These are phyloP conservation scores for Zymoseptoria ardabiliae DNA, from an alignment of 2,329 filamentous ascomycete species.

Conservation along the genomic window DNA sequence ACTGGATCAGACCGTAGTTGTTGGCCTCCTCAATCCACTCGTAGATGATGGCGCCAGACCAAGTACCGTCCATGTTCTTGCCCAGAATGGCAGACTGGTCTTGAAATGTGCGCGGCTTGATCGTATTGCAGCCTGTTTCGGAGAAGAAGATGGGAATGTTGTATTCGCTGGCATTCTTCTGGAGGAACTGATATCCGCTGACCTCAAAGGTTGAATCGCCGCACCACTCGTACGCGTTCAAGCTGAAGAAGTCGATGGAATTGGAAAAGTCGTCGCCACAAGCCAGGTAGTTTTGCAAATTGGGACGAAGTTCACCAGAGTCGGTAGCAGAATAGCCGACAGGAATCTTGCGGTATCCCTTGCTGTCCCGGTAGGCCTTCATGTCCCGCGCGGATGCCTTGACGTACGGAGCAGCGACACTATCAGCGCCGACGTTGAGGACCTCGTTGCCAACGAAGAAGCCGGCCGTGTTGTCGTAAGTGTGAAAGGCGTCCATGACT, in stretches of 20 bases:
- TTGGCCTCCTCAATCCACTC: constrained; percentile 86
- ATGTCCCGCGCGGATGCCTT: constrained; percentile 75
- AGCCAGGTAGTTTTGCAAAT: constrained; percentile 66
- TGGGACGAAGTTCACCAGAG: constrained; percentile 61
- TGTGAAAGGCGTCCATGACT: constrained; percentile 70
- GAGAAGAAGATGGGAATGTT: constrained; percentile 85
- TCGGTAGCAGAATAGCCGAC: constrained; percentile 84
- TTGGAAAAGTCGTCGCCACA: constrained; percentile 65
- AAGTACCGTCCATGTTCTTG: constrained; percentile 60
- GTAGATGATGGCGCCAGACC: constrained; percentile 75
- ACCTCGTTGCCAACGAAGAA: constrained; percentile 89
- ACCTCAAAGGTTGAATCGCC: constrained; percentile 22
- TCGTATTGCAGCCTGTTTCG: constrained; percentile 74
- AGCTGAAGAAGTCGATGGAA: constrained; percentile 71
- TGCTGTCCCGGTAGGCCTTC: constrained; percentile 69
- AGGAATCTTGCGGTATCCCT: constrained; percentile 73
- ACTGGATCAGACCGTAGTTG: constrained; percentile 71
- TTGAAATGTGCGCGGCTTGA: constrained; percentile 54
- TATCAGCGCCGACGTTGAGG: constrained; percentile 51
- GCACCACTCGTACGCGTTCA: constrained; percentile 55
- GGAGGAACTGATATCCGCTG: constrained; percentile 64
- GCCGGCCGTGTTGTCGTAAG: constrained; percentile 72
- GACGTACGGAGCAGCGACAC: constrained; percentile 69
- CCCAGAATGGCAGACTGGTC: constrained; percentile 75
- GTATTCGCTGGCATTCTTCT: constrained; percentile 60